Base-by-base conservation (phyloP, 371 early-diverging fungal species). In the Umbelopsis sp. region DNA sequence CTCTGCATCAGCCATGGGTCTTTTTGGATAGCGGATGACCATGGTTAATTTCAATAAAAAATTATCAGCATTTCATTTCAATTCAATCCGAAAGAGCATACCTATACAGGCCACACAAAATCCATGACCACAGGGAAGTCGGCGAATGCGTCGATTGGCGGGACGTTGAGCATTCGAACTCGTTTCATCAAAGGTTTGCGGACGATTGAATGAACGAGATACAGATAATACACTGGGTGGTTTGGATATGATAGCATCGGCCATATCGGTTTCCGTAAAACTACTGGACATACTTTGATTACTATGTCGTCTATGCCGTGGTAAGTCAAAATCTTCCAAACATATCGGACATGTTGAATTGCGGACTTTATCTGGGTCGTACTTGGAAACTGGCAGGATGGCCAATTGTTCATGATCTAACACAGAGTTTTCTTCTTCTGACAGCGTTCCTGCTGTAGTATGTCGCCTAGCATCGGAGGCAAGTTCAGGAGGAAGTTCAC, bases 51-150 rank as follows among this genome's bases (percentile, higher is more conserved):
- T 38, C 44, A 32, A 41, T 46, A 7, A 44, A 35, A 35, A 48
- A 48, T 20, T 45, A 25, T 29, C 22, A 22, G 22, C 22, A 22
- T 22, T 38, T 53, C 7, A 12, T 44, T 14, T 37, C 44, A 6
- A 18, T 25, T 62, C 41, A 29, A 35, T 41, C 25, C 14, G n/a
- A 35, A 20, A 22, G 22, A 32, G 52, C 62, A 77, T 76, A 80
- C 83, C 83, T 51, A 82, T 80, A 51, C 83, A 82, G 38, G 71
- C 62, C 7, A 77, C 77, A 63, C 83, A 82, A 48, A 80, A 82
- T 3, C 77, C 80, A 66, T 82, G 83, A 12, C 72, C 68, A 70
- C 83, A 82, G 0, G 77, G 79, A 45, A 82, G 48, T 20, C 74
- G 69, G 22, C 83, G 77, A 10, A 82, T 65, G 14, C 37, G 37